Percentiles rank a stretch among this genome's conserved stretches.
Evolutionary conservation across 768 basidiomycete species (phyloP).

Genomic region (Tulasnella sp.): DNA sequence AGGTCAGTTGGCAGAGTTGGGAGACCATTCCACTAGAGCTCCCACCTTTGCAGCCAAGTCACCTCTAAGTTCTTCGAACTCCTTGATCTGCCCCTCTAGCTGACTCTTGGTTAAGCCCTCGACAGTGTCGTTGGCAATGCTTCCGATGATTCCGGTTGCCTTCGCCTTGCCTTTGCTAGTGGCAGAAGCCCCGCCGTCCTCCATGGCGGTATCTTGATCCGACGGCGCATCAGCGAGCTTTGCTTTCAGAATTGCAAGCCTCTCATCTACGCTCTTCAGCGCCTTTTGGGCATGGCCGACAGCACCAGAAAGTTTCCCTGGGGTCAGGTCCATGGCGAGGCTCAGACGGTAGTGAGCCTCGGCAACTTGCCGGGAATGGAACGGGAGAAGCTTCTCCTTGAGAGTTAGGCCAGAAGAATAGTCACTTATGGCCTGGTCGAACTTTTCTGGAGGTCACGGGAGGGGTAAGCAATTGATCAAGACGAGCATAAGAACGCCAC

Average conservation of each 20-base stretch:
- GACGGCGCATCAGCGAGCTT: conserved; percentile 47
- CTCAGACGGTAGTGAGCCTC: conserved; percentile 94
- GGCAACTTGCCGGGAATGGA: conserved; percentile 91
- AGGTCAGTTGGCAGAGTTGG: neutral
- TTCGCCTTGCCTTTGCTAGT: conserved; percentile 68
- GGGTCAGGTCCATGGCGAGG: conserved; percentile 88
- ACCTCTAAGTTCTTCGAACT: conserved; percentile 70
- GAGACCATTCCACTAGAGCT: conserved; percentile 18
- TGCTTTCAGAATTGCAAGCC: conserved; percentile 63
- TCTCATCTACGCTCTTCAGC: conserved; percentile 71
- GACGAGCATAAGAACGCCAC: conserved; percentile 40
- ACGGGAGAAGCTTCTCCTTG: conserved; percentile 72
- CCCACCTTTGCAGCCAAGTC: conserved; percentile 83
- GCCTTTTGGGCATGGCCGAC: conserved; percentile 81
- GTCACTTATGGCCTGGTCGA: conserved; percentile 90
- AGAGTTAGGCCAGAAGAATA: conserved; percentile 77
- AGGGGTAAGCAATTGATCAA: neutral
- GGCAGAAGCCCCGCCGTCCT: conserved; percentile 38
- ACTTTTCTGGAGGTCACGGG: conserved; percentile 72
- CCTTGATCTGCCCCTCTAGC: conserved; percentile 77
- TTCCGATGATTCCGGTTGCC: conserved; percentile 36
- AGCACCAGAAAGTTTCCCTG: conserved; percentile 79
- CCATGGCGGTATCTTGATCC: conserved; percentile 37
- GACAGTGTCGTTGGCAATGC: conserved; percentile 50
- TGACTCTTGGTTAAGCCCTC: conserved; percentile 72